These are phyloP conservation scores for Gamarada debralockiae DNA, from an alignment of 495 filamentous ascomycete species.

Conservation along the genomic window DNA sequence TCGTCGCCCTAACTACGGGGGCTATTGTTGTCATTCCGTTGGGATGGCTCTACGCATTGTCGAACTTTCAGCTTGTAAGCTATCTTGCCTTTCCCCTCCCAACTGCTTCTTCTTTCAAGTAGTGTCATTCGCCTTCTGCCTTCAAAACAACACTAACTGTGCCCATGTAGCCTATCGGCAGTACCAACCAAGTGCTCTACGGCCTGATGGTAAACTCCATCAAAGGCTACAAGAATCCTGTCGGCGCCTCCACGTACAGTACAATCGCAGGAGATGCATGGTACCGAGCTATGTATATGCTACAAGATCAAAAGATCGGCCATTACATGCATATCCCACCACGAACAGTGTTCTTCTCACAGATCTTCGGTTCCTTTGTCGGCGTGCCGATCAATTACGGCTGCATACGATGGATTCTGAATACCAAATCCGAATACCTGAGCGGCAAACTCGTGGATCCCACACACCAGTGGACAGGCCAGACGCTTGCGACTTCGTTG, in stretches of 20 bases:
- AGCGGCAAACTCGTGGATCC: slow-evolving; percentile 45
- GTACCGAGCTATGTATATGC: slow-evolving; percentile 49
- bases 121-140: too few species aligned
- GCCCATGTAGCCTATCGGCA: slow-evolving; percentile 35
- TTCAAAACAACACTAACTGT: background rate
- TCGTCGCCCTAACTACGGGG: slow-evolving; percentile 46
- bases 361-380: slow-evolving; percentile 49
- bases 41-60: slow-evolving; percentile 52
- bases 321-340: slow-evolving; percentile 71
- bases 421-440: slow-evolving; percentile 49
- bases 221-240: slow-evolving; percentile 41
- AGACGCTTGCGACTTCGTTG: slow-evolving; percentile 38
- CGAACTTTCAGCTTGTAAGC: slow-evolving; percentile 45
- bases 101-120: too few species aligned
- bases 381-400: slow-evolving; percentile 45
- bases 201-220: slow-evolving; percentile 53
- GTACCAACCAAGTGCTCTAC: slow-evolving; percentile 54
- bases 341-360: slow-evolving; percentile 53
- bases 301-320: slow-evolving; percentile 38
- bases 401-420: slow-evolving; percentile 40
- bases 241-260: slow-evolving; percentile 49
- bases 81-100: background rate
- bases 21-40: slow-evolving; percentile 49
- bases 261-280: slow-evolving; percentile 35
- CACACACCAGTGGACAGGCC: slow-evolving; percentile 54